These are phyloP conservation scores for Pholiota conissans DNA, from an alignment of 768 basidiomycete genomes.

Conservation along the genomic window DNA sequence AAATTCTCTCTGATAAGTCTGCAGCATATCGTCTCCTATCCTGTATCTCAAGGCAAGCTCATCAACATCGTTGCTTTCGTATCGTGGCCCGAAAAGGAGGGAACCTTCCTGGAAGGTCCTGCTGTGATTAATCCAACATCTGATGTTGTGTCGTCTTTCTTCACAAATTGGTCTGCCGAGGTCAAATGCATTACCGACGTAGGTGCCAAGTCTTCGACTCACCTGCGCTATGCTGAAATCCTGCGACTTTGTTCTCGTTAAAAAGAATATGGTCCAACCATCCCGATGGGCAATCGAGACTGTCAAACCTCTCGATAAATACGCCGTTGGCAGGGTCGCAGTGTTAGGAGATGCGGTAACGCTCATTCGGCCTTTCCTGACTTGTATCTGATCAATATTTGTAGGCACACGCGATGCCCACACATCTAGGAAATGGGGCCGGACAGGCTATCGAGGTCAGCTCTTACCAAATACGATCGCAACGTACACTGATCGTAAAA, in stretches of 20 bases:
- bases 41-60: not conserved
- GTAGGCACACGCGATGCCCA: conserved; percentile 12
- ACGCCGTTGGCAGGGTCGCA: conserved; percentile 34
- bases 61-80: conserved; percentile 26
- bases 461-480: no score
- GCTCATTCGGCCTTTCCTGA: not conserved
- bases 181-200: conserved; percentile 29
- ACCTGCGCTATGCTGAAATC: not conserved
- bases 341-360: conserved; percentile 47
- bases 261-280: conserved; percentile 29
- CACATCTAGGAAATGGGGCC: conserved; percentile 11
- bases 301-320: conserved; percentile 35
- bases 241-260: not conserved
- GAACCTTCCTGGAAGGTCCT: conserved; percentile 29
- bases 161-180: conserved; percentile 37
- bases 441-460: conserved; percentile 29
- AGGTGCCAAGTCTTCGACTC: not conserved
- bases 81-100: conserved; percentile 26
- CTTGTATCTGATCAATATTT: not conserved
- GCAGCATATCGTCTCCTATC: not conserved
- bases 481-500: no score
- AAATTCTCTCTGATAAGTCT: not conserved
- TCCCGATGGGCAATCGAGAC: conserved; percentile 42
- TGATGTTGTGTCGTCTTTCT: conserved; percentile 32
- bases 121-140: conserved; percentile 26